Base-by-base conservation (phyloP, 2,329 filamentous ascomycete species). In the Epichloe scottii region DNA sequence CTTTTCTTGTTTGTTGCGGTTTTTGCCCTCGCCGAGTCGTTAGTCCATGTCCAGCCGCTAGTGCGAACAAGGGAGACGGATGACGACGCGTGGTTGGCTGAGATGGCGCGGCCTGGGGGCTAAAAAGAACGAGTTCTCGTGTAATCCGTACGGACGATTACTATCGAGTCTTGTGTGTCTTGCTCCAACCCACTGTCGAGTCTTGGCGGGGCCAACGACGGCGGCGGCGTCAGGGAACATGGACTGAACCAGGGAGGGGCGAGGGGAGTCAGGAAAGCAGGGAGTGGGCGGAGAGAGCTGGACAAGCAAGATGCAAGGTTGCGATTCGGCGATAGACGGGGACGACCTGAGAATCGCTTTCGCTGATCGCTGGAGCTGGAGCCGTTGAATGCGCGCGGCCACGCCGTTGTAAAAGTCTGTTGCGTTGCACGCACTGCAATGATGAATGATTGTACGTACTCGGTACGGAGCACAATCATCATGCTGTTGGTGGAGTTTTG, bases 1-100 rank as follows among this genome's bases (percentile, higher is more conserved):
- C 34, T 46, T 46, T 51, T 33, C 41, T 33, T 40, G 35, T 26
- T n/a, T 33, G 34, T 45, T 48, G 46, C 46, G 23, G 21, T 19
- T 23, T 5, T 15, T 40, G n/a, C 38, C 5, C 10, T 17, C 17
- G 38, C 38, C 5, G 38, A n/a, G 17, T 40, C 37, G 12, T 12
- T 23, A 4, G 21, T 23, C 21, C 21, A 23, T 23, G 21, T 23
- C 21, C 21, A 23, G 21, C 21, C 21, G 30, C 30, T 30, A 30
- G 30, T 30, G 30, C 51, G 49, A 45, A 45, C 49, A 51, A 52
- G 53, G 50, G 51, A 49, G 54, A 50, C 59, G 57, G 62, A 64
- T 66, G 62, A 63, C 62, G 63, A 59, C 55, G 57, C 53, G 58
- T 62, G 63, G 63, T 65, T 65, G 63, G 63, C 56, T 58, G 57